Base-by-base conservation (phyloP, 768 basidiomycete genomes). In the Sutorius australiensis region DNA sequence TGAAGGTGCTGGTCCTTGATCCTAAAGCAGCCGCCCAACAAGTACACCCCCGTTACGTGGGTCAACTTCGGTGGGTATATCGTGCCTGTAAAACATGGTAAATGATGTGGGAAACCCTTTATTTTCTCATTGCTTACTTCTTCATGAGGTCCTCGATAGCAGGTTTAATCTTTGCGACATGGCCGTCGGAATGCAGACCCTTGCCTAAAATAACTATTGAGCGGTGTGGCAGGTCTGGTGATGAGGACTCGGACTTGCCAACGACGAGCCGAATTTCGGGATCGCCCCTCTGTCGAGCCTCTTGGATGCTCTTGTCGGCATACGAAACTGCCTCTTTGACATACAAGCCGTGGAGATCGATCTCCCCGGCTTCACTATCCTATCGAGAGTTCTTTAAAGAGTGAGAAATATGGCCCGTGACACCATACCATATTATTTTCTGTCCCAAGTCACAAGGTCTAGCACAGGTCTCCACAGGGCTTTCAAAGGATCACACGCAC, bases 281-380 rank as follows among this genome's bases (percentile, higher is more conserved):
- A 52, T 86, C 79, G 3, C 88, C 89, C 31, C 77, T 71, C 30
- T 66, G 69, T 50, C 84, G 85, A 13, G 89, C 92, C 32, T 80
- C 72, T 62, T 81, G 72, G 27, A 97, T 79, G 12, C 87, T 85
- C 21, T 67, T 61, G 58, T 98, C 95, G 2, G 82, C 84, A 48
- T 78, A 79, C 39, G 79, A 74, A 44, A 95, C 82, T 19, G 94
- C 92, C 71, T 98, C 95, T 64, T 92, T 92, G 55, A 95, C 94
- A 68, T 91, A 95, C 4, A 98, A 73, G 2, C 92, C 95, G 64
- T 98, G 95, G 21, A 98, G 72, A 69, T 98, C 91, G 41, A 97
- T 73, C 67, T 93, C 89, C 2, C 86, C 89, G 0, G 78, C 78
- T 53, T 79, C 69, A 47, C 85, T 84, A 55, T 88, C 83, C 81